Percentiles rank a stretch among this genome's conserved stretches.
phyloP scores from a whole-genome alignment of 306 rosid species.

The Gleditsia sinensis region DNA sequence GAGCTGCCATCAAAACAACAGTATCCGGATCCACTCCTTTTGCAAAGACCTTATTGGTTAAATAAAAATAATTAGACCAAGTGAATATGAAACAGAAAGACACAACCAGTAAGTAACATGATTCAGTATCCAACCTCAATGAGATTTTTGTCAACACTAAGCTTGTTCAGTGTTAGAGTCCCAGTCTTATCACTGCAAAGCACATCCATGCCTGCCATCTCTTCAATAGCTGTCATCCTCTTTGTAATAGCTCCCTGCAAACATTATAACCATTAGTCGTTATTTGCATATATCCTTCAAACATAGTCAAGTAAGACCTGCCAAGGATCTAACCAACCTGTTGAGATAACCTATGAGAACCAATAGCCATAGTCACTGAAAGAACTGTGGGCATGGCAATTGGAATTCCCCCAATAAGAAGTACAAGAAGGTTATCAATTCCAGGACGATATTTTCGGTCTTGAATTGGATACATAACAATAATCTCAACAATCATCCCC shows the following conservation, averaged over 20 bases:
- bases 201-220: slow-evolving; percentile 99
- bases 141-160: slow-evolving; percentile 87
- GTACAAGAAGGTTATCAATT: slow-evolving; percentile 95
- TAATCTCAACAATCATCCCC: slow-evolving; percentile 90
- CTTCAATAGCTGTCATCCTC: slow-evolving; percentile 99
- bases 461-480: slow-evolving; percentile 98
- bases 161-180: slow-evolving; percentile 89
- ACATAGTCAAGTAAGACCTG: slow-evolving; percentile 22
- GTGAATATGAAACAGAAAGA: background rate
- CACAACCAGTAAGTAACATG: slow-evolving; percentile 25
- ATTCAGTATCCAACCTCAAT: slow-evolving; percentile 67
- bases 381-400: slow-evolving; percentile 99
- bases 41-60: slow-evolving; percentile 64
- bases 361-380: slow-evolving; percentile 98
- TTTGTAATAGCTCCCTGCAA: slow-evolving; percentile 96
- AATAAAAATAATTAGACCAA: slow-evolving; percentile 29
- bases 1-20: slow-evolving; percentile 96
- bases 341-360: slow-evolving; percentile 93
- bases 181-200: slow-evolving; percentile 99
- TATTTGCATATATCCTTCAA: slow-evolving; percentile 5
- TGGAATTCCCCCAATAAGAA: slow-evolving; percentile 98
- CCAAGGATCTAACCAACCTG: slow-evolving; percentile 61
- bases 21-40: slow-evolving; percentile 93
- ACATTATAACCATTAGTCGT: slow-evolving; percentile 32
- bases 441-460: slow-evolving; percentile 90